Percentiles rank a stretch among this genome's conserved stretches.
These are phyloP conservation scores for Fusarium sulawesiense DNA, from an alignment of 2,329 filamentous ascomycete species.

Conservation along the genomic window DNA sequence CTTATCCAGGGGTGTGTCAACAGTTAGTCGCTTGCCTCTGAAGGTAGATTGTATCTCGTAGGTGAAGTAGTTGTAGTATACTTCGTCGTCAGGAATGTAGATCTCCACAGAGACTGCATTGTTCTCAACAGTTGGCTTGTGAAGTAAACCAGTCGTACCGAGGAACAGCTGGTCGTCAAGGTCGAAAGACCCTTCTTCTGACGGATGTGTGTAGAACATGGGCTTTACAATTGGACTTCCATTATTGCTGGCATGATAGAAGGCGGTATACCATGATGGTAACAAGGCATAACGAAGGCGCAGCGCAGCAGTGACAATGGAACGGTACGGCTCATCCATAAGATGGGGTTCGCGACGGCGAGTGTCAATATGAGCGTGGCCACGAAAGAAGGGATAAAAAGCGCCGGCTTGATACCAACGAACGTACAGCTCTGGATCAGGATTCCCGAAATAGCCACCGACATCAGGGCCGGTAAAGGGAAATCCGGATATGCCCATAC, in stretches of 20 bases:
- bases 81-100: slow-evolving; percentile 87
- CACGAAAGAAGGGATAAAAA: slow-evolving; percentile 98
- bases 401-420: slow-evolving; percentile 97
- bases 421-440: slow-evolving; percentile 87
- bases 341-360: slow-evolving; percentile 95
- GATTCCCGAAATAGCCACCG: slow-evolving; percentile 97
- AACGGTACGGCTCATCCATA: slow-evolving; percentile 82
- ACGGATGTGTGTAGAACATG: slow-evolving; percentile 91
- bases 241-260: slow-evolving; percentile 87
- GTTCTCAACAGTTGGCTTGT: slow-evolving; percentile 87
- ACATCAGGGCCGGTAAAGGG: slow-evolving; percentile 96
- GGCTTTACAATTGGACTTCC: slow-evolving; percentile 90
- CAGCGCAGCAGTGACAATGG: slow-evolving; percentile 87
- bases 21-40: slow-evolving; percentile 74
- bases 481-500: slow-evolving; percentile 91
- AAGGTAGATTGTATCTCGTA: slow-evolving; percentile 78
- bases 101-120: slow-evolving; percentile 80
- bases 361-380: slow-evolving; percentile 95
- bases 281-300: slow-evolving; percentile 89
- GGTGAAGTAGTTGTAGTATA: slow-evolving; percentile 96
- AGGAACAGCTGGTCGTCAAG: slow-evolving; percentile 96
- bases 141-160: slow-evolving; percentile 88
- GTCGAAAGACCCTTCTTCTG: slow-evolving; percentile 85
- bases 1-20: slow-evolving; percentile 83
- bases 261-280: slow-evolving; percentile 96